Base-by-base conservation (phyloP, 2,329 filamentous ascomycete species). In the Exophiala phaeomuriformis region DNA sequence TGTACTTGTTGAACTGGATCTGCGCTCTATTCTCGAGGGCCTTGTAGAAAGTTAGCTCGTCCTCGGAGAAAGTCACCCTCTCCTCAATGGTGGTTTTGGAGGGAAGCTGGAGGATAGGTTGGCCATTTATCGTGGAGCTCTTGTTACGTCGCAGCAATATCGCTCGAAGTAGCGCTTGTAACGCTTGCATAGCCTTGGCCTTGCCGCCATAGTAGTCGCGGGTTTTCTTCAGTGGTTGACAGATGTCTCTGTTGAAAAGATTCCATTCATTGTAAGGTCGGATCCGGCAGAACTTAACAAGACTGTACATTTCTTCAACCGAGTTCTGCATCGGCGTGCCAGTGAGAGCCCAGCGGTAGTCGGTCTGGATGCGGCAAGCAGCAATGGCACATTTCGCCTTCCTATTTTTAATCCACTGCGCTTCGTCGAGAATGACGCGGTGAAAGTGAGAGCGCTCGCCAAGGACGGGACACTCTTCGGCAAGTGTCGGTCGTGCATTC, bases 241-340 rank as follows among this genome's bases (percentile, higher is more conserved):
- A 75, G 51, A 82, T 81, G 48, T 44, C 77, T 52, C 63, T 59
- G 40, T 77, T 77, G 67, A 94, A 95, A 27, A 72, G 71, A 0
- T 78, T 71, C 71, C 78, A 79, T 9, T 79, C 74, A 62, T 79
- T 80, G 67, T 93, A 95, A 1, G 88, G 89, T 55, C 77, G 77
- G 64, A 94, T 90, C 2, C 77, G 76, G 10, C 95, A 75, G 64
- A 95, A 96, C 2, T 80, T 78, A 42, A 95, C 75, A 19, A 95
- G 71, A 0, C 88, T 86, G 64, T 81, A 90, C 2, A 95, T 74
- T 63, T 96, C 90, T 28, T 80, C 75, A 2, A 91, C 81, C 8
- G 78, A 82, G 63, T 95, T 95, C 85, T 93, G 93, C 85, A 91
- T 90, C 0, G 88, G 88, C 0, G 88, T 93, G 29, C 88, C 88